These are phyloP conservation scores for Pyrenophora tritici-repentis DNA, from an alignment of 2,329 filamentous ascomycete genomes.

Conservation along the genomic window DNA sequence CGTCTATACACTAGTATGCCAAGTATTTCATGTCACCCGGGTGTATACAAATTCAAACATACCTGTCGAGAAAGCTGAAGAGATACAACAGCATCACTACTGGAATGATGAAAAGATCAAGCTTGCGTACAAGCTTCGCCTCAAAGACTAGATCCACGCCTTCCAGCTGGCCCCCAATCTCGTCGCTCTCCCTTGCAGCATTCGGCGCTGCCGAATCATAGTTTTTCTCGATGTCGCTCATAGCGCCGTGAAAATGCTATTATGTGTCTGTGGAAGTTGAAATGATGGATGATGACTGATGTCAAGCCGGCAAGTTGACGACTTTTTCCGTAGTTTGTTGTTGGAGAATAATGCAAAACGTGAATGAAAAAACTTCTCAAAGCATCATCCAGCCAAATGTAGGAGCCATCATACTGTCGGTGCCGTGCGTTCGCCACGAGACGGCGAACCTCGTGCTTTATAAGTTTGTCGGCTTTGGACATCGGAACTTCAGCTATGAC, in stretches of 20 bases:
- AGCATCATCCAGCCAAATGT: slow-evolving; percentile 16
- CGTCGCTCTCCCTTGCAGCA: slow-evolving; percentile 27
- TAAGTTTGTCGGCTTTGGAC: slow-evolving; percentile 15
- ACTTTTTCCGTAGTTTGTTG: not conserved
- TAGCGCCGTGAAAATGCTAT: slow-evolving; percentile 12
- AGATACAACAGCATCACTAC: slow-evolving; percentile 73
- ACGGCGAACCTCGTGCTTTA: slow-evolving; percentile 20
- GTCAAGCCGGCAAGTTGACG: not conserved
- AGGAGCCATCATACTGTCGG: slow-evolving; percentile 27
- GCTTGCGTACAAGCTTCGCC: slow-evolving; percentile 64
- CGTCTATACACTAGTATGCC: no score
- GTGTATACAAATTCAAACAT: slow-evolving; percentile 30
- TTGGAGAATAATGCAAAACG: not conserved
- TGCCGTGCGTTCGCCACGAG: slow-evolving; percentile 13
- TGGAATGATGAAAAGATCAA: slow-evolving; percentile 68
- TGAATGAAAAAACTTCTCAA: slow-evolving; percentile 14
- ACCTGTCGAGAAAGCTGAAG: slow-evolving; percentile 76
- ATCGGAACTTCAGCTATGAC: slow-evolving; percentile 14
- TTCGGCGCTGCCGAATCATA: slow-evolving; percentile 17
- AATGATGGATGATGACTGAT: slow-evolving; percentile 13
- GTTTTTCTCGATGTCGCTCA: slow-evolving; percentile 39
- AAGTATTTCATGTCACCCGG: no score
- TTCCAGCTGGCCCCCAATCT: slow-evolving; percentile 33
- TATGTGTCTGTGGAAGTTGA: not conserved
- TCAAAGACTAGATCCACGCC: slow-evolving; percentile 52